Evolutionary conservation across 805 yeast species (phyloP).

Genomic region (Metschnikowia hibisci): DNA sequence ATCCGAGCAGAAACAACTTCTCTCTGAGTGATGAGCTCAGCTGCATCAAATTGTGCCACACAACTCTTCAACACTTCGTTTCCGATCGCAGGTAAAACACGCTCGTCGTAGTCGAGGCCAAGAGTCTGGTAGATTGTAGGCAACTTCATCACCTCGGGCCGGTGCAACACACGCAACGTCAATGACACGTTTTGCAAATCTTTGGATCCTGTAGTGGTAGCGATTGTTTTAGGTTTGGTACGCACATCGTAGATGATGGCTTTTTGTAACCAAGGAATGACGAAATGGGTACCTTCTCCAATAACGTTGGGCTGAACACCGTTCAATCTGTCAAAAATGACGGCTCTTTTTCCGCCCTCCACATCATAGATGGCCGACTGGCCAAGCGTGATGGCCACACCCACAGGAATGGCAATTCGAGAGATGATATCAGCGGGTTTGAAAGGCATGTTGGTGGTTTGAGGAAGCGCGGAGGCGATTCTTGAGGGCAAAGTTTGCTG

Average conservation of each 20-base stretch:
- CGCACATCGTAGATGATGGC: slow-evolving; percentile 92
- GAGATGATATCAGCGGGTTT: slow-evolving; percentile 36
- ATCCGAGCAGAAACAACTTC: slow-evolving; percentile 89
- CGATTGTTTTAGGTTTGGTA: slow-evolving; percentile 94
- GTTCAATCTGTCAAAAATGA: slow-evolving; percentile 82
- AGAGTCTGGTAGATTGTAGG: slow-evolving; percentile 87
- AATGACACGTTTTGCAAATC: slow-evolving; percentile 94
- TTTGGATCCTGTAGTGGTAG: slow-evolving; percentile 95
- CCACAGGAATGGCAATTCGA: slow-evolving; percentile 64
- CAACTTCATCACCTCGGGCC: slow-evolving; percentile 82
- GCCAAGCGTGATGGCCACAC: slow-evolving; percentile 63
- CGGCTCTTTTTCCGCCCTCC: slow-evolving; percentile 93
- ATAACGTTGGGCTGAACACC: slow-evolving; percentile 88
- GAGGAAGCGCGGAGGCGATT: neutral
- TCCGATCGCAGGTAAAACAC: slow-evolving; percentile 89
- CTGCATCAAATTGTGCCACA: slow-evolving; percentile 94
- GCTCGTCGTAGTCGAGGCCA: slow-evolving; percentile 92
- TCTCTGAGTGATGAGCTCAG: slow-evolving; percentile 95
- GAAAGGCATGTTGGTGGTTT: slow-evolving; percentile 15
- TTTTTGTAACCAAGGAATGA: slow-evolving; percentile 91
- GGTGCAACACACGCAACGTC: slow-evolving; percentile 87
- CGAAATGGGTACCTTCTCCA: slow-evolving; percentile 96
- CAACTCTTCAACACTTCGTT: slow-evolving; percentile 86
- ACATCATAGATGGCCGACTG: slow-evolving; percentile 91
- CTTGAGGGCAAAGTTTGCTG: slow-evolving; percentile 5